phyloP scores from a whole-genome alignment of 2,329 filamentous ascomycete species.

The Penicillium glabrum region DNA sequence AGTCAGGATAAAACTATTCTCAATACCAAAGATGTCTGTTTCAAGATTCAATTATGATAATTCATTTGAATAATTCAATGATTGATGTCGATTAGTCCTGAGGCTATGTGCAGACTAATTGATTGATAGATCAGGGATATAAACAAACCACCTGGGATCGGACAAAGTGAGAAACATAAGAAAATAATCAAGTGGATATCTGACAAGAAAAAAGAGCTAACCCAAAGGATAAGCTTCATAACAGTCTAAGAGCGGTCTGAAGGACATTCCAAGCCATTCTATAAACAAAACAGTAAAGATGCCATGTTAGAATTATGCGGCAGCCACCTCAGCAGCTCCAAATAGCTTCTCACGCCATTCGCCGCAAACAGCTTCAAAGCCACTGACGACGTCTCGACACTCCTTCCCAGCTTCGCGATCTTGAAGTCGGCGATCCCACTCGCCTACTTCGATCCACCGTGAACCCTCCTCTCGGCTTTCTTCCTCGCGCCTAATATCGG shows the following conservation, averaged over 20 bases:
- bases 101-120: constrained; percentile 7
- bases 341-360: constrained; percentile 76
- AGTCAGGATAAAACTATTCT: no score
- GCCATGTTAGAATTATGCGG: constrained; percentile 22
- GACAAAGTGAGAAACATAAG: constrained; percentile 1
- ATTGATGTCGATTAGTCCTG: neutral
- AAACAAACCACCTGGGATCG: constrained; percentile 7
- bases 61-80: no score
- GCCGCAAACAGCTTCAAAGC: constrained; percentile 89
- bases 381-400: constrained; percentile 83
- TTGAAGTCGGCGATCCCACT: constrained; percentile 76
- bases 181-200: constrained; percentile 16
- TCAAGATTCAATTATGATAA: no score
- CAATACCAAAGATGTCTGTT: no score
- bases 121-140: constrained; percentile 7
- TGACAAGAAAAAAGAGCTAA: constrained; percentile 7
- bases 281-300: neutral
- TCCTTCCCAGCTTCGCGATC: constrained; percentile 79
- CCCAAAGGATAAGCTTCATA: constrained; percentile 7
- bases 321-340: constrained; percentile 41
- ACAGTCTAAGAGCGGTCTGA: constrained; percentile 7
- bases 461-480: constrained; percentile 81
- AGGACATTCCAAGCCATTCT: neutral
- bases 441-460: constrained; percentile 74
- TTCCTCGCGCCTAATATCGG: constrained; percentile 79